These are phyloP conservation scores for Lactifluus echinatus DNA, from an alignment of 768 basidiomycete species.

Conservation along the genomic window DNA sequence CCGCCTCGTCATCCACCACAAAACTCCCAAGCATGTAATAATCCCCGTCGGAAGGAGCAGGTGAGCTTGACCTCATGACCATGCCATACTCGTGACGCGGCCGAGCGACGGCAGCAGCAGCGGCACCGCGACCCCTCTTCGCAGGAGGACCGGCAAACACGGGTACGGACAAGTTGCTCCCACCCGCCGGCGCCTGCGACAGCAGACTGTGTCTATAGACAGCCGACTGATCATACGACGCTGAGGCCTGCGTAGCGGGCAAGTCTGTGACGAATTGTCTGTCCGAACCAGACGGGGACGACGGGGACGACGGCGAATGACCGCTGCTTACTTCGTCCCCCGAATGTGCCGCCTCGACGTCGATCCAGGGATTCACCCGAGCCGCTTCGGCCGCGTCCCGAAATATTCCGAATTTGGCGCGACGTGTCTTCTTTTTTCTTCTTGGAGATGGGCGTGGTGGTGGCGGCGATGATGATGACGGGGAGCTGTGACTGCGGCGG, in stretches of 20 bases:
- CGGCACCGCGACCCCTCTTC: slow-evolving; percentile 32
- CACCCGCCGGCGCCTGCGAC: slow-evolving; percentile 47
- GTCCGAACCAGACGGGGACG: too few relatives aligned
- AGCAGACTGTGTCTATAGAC: slow-evolving; percentile 65
- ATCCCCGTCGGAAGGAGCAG: slow-evolving; percentile 45
- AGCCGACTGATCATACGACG: slow-evolving; percentile 65
- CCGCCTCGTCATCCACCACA: slow-evolving; percentile 70
- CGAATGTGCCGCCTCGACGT: slow-evolving; percentile 68
- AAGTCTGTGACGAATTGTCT: slow-evolving; percentile 54
- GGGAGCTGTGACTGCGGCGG: slow-evolving; percentile 4
- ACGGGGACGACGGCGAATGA: slow-evolving; percentile 46
- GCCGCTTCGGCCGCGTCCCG: slow-evolving; percentile 29
- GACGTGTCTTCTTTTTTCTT: slow-evolving; percentile 19
- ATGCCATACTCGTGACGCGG: slow-evolving; percentile 23
- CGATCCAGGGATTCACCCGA: slow-evolving; percentile 42
- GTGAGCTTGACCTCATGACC: slow-evolving; percentile 49
- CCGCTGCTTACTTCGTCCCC: slow-evolving; percentile 71
- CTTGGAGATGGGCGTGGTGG: slow-evolving; percentile 10
- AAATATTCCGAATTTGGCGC: slow-evolving; percentile 26
- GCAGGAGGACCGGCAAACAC: slow-evolving; percentile 45
- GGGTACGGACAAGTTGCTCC: slow-evolving; percentile 33
- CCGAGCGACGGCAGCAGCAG: slow-evolving; percentile 23
- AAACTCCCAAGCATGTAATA: slow-evolving; percentile 71
- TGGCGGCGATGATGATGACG: slow-evolving; percentile 8
- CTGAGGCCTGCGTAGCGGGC: slow-evolving; percentile 57